Conservation (phyloP, 140 eudicot genomes). For the Stevia rebaudiana region DNA sequence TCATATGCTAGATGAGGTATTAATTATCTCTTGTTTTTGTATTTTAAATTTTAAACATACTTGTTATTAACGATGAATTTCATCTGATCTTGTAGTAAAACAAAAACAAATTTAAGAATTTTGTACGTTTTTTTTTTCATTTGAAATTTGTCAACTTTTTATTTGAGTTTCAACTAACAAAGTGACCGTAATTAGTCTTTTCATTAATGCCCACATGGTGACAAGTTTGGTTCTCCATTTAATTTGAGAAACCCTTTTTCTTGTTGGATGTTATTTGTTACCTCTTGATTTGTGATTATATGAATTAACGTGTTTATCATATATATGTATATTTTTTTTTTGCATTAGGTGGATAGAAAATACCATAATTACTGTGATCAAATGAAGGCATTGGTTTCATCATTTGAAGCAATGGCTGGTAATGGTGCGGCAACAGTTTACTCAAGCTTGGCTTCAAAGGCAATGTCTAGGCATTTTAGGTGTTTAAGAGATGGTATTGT, state of each 20-base stretch:
- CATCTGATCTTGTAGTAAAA: neutral
- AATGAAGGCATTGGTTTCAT: constrained; percentile 76
- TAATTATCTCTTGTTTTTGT: neutral
- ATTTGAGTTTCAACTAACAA: constrained; percentile 39
- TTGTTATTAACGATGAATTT: constrained; percentile 4
- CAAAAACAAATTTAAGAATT: constrained; percentile 14
- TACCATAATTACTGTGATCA: constrained; percentile 85
- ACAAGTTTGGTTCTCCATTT: constrained; percentile 40
- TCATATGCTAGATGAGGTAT: constrained; percentile 93
- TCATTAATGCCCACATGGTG: constrained; percentile 73
- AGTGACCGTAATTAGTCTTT: constrained; percentile 46
- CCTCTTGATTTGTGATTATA: neutral
- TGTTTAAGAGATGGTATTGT: constrained; percentile 77
- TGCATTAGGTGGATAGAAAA: constrained; percentile 80
- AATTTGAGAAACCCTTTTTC: constrained; percentile 30
- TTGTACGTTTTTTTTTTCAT: neutral
- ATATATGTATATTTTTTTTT: neutral
- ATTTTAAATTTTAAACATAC: neutral
- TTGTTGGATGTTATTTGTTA: constrained; percentile 6
- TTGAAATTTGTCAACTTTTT: neutral
- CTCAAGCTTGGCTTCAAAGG: constrained; percentile 83
- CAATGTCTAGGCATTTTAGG: constrained; percentile 96
- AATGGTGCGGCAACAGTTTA: constrained; percentile 73
- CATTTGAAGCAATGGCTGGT: constrained; percentile 90
- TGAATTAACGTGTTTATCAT: neutral